Percentiles rank a stretch among this genome's conserved stretches.
phyloP scores from a whole-genome alignment of 2,329 filamentous ascomycete species.

The Pestalotiopsis sp. region DNA sequence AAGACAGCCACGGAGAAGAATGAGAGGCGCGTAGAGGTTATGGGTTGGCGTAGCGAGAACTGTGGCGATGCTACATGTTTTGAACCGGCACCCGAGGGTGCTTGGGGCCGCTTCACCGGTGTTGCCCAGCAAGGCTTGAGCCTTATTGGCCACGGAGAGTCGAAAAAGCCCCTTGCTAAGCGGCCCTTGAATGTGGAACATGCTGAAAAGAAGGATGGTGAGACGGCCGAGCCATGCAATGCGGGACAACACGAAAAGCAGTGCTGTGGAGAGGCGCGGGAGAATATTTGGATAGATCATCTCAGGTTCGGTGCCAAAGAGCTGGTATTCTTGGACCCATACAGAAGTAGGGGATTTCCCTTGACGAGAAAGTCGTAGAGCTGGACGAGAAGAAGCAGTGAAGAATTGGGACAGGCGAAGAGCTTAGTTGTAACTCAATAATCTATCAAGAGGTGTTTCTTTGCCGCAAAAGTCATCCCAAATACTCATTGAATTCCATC shows the following conservation, averaged over 20 bases:
- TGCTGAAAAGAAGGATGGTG: background rate
- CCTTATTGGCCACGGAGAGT: background rate
- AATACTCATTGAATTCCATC: too few species aligned
- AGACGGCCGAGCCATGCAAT: background rate
- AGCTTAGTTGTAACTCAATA: background rate
- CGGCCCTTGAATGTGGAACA: background rate
- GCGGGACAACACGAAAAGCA: background rate
- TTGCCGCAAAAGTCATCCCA: background rate
- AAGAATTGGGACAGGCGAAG: background rate
- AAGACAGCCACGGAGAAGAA: background rate
- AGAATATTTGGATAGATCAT: constrained; percentile 1
- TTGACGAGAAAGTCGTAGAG: background rate
- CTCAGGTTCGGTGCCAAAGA: background rate
- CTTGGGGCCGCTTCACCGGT: background rate
- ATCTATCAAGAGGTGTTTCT: background rate
- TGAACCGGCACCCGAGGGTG: background rate
- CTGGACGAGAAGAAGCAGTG: background rate
- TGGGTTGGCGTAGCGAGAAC: background rate
- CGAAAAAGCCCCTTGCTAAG: background rate
- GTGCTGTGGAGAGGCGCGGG: background rate
- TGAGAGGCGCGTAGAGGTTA: background rate
- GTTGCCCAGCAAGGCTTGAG: background rate
- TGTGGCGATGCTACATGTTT: constrained; percentile 6
- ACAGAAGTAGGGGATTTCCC: background rate
- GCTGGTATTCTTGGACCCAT: constrained; percentile 1